Base-by-base conservation (phyloP, 345 rosid species). In the Moricandia arvensis region DNA sequence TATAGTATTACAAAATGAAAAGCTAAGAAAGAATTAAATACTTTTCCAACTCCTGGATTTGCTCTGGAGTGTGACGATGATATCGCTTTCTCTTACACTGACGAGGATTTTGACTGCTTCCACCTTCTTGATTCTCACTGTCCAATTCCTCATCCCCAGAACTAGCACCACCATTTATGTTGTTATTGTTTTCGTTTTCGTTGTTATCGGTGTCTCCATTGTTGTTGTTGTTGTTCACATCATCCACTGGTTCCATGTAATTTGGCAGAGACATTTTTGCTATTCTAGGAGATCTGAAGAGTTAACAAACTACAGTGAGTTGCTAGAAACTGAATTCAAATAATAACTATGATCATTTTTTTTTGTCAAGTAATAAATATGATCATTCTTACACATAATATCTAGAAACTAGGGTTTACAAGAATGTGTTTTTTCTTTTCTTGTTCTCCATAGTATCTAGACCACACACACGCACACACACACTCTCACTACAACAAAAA, bases 1-100 rank as follows among this genome's bases (percentile, higher is more conserved):
- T 1, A 51, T 51, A 16, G 11, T 16, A 17, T 15, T 43, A 6
- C 7, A 49, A 49, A 49, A 49, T 49, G 57, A 21, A 26, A 16
- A n/a, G 6, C 8, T 13, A 30, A 30, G 18, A 15, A 31, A 1
- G 12, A 80, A 81, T 8, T 83, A 79, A 81, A 73, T 83, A 95
- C 99, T 88, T 59, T 81, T 95, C 99, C 97, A 95, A 85, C 82
- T 88, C 96, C 63, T 87, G 90, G 86, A 92, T 95, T 89, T 95
- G 99, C 17, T 80, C 83, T 75, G 83, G 97, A 6, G 86, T 89
- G 64, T 95, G 99, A 79, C 97, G 97, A 57, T 95, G 91, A 77
- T 90, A 89, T 3, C 93, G 86, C 73, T 89, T 93, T 79, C 80
- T 94, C 83, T 85, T 84, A 0, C 53, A 81, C 16, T 82, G 86